phyloP scores from a whole-genome alignment of 2,329 filamentous ascomycete genomes.

The Diaporthe velutina region DNA sequence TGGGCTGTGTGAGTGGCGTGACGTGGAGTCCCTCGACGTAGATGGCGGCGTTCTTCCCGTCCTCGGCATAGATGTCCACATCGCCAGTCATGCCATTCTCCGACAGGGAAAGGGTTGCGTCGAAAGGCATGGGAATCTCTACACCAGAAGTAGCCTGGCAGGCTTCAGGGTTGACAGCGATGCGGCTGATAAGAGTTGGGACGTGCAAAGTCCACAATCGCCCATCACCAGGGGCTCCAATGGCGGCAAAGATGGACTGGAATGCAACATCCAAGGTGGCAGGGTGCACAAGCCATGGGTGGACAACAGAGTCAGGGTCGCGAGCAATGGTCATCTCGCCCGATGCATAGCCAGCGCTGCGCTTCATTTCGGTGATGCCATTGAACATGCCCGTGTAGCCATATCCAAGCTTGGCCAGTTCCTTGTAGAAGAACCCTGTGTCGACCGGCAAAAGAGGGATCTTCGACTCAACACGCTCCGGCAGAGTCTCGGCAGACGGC shows the following conservation, averaged over 20 bases:
- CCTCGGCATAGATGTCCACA: conserved; percentile 30
- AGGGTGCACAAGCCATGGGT: conserved; percentile 32
- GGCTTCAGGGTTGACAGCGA: conserved; percentile 27
- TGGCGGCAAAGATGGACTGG: conserved; percentile 30
- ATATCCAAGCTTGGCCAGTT: conserved; percentile 35
- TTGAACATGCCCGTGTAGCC: conserved; percentile 34
- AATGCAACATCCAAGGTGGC: conserved; percentile 30
- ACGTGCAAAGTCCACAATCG: conserved; percentile 27
- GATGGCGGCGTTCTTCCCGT: conserved; percentile 30
- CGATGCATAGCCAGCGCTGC: not conserved
- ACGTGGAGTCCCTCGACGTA: conserved; percentile 37
- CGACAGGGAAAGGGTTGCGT: not conserved
- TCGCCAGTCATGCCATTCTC: conserved; percentile 26
- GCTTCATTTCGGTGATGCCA: conserved; percentile 9
- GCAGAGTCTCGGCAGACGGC: not conserved
- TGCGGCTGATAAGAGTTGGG: conserved; percentile 19
- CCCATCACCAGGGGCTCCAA: conserved; percentile 24
- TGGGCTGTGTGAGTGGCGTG: conserved; percentile 30
- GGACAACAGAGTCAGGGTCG: not conserved
- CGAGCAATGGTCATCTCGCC: conserved; percentile 8
- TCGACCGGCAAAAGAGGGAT: conserved; percentile 24
- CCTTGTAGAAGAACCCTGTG: conserved; percentile 34
- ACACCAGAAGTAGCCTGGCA: conserved; percentile 3
- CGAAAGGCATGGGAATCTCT: not conserved
- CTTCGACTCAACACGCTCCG: conserved; percentile 3